Evolutionary conservation across 2,329 filamentous ascomycete species (phyloP), one percentile per base, ranked within the genome.

Genomic region (Plenodomus lindquistii): DNA sequence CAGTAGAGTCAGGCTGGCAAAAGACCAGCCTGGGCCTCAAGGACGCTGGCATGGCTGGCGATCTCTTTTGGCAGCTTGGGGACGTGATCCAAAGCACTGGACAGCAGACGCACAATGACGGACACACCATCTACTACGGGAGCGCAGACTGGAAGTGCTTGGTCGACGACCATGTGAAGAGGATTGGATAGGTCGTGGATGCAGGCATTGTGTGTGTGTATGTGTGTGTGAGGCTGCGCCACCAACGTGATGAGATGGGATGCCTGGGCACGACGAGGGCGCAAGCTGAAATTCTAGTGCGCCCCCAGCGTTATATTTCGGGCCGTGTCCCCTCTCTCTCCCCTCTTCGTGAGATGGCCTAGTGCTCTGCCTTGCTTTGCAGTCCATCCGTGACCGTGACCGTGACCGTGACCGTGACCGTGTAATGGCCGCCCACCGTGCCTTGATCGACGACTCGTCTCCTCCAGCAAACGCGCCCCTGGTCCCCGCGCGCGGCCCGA

Each of bases 1-100:
- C 47, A 15, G 63, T 70, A 22, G 64, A 67, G 44, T 52, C 55
- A 17, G 48, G 44, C 9, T 71, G 68, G 67, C 68, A 71, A 50
- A 60, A 60, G 41, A 62, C 59, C 6, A 66, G 63, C 43, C 39
- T 68, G 27, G 45, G 40, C 4, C 40, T 56, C 17, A 54, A 53
- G 21, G 53, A 62, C 24, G 37, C 27, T n/a, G 66, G 66, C 4
- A 69, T 71, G 58, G 68, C 62, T 11, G 65, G 31, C 6, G 67
- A 71, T 48, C n/a, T 62, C 39, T 70, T 71, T 46, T 71, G 68
- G 68, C 66, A 71, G 36, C 46, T 66, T 31, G 68, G 67, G 2
- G 66, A 67, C 37, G 59, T 47, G 13, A 37, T 67, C 4, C 44
- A 47, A 34, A 59, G 51, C 19, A 60, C 57, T 6, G 59, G 60